Conservation (phyloP, 1,139 yeast species). For the Yamadazyma oceani region DNA sequence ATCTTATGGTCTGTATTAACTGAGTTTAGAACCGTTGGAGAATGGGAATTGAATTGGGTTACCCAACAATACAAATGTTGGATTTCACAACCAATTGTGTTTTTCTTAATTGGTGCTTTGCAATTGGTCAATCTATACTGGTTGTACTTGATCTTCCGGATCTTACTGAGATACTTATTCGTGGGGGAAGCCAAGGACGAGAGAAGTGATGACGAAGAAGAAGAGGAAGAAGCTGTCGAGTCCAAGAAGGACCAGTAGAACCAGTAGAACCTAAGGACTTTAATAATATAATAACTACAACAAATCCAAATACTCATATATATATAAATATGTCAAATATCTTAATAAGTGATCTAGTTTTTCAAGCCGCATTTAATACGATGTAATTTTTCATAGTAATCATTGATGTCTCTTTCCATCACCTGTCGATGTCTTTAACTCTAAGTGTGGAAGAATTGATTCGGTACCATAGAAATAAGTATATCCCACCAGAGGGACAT, state of each 20-base stretch:
- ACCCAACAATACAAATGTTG: constrained; percentile 95
- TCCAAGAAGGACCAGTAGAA: not conserved
- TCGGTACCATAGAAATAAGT: constrained; percentile 11
- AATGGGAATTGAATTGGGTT: constrained; percentile 78
- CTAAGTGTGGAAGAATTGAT: constrained; percentile 16
- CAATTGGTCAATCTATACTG: constrained; percentile 87
- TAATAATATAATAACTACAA: too few species aligned
- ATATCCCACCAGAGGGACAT: constrained; percentile 4
- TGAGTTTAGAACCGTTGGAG: constrained; percentile 83
- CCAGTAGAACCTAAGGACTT: too few species aligned
- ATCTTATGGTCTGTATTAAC: constrained; percentile 88
- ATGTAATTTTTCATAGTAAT: too few species aligned
- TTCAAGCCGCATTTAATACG: too few species aligned
- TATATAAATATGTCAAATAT: too few species aligned
- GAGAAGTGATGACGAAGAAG: constrained; percentile 84
- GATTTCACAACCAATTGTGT: constrained; percentile 90
- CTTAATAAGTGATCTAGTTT: constrained; percentile 5
- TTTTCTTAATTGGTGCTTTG: constrained; percentile 69
- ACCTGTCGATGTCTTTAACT: constrained; percentile 7
- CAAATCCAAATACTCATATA: too few species aligned
- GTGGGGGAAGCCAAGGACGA: constrained; percentile 74
- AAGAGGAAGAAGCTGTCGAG: constrained; percentile 33
- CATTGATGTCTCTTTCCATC: constrained; percentile 1
- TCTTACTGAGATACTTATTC: constrained; percentile 60
- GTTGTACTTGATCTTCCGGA: constrained; percentile 79